Evolutionary conservation across 2,329 filamentous ascomycete species (phyloP).

Genomic region (Xylariaceae sp.): DNA sequence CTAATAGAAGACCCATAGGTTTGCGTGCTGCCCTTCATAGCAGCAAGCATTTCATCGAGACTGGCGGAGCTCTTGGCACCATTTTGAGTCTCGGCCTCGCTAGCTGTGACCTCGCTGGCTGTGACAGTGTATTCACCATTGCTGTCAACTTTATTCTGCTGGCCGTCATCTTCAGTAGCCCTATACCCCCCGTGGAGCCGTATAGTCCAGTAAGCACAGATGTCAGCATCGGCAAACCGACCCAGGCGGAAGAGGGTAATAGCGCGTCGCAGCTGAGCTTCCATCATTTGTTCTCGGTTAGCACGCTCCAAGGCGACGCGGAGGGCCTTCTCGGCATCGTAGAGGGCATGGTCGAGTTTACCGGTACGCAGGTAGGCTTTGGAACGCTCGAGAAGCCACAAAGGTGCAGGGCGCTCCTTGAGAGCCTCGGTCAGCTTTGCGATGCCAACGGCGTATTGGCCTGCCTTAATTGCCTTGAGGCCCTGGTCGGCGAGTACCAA

Average conservation of each 20-base stretch:
- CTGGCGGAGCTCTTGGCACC: conserved; percentile 14
- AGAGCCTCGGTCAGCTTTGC: conserved; percentile 69
- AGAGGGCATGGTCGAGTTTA: conserved; percentile 65
- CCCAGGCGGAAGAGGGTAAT: conserved; percentile 72
- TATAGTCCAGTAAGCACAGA: conserved; percentile 65
- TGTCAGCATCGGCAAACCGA: conserved; percentile 73
- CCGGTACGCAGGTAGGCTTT: conserved; percentile 72
- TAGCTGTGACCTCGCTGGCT: conserved; percentile 34
- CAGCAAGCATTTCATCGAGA: conserved; percentile 25
- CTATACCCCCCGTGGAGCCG: conserved; percentile 44
- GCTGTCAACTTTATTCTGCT: conserved; percentile 44
- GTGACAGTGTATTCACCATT: conserved; percentile 53
- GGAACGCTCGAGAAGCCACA: conserved; percentile 81
- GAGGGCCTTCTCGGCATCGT: conserved; percentile 70
- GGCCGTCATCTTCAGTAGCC: conserved; percentile 41
- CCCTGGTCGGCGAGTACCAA: conserved; percentile 60
- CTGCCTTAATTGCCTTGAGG: conserved; percentile 63
- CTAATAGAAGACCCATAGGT: conserved; percentile 32
- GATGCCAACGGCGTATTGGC: conserved; percentile 70
- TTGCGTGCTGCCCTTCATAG: conserved; percentile 20
- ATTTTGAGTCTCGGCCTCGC: too few relatives aligned
- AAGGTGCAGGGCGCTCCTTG: conserved; percentile 65
- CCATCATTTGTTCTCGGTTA: conserved; percentile 73
- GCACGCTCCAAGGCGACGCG: conserved; percentile 66
- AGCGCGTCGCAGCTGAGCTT: conserved; percentile 81